phyloP scores from a whole-genome alignment of 208 protist genomes.

The Crithidia fasciculata region DNA sequence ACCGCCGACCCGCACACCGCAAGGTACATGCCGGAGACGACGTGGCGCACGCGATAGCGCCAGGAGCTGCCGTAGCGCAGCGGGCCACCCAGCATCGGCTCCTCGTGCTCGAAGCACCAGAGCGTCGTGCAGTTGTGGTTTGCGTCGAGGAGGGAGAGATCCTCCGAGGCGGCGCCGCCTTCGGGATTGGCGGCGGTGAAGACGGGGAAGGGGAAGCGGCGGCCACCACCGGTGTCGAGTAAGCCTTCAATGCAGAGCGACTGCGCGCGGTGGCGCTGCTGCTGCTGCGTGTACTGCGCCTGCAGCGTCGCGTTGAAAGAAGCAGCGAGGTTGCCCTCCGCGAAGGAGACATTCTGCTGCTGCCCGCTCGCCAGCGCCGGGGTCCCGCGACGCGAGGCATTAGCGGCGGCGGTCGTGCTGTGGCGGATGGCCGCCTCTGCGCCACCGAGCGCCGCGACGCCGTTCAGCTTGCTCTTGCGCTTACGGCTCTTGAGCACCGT shows the following conservation, averaged over 20 bases:
- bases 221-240: conserved; percentile 39
- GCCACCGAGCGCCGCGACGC: conserved; percentile 10
- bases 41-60: conserved; percentile 65
- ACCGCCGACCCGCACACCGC: conserved; percentile 64
- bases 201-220: conserved; percentile 56
- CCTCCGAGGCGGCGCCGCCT: background rate
- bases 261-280: conserved; percentile 1
- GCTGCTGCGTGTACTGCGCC: background rate
- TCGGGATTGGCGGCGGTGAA: conserved; percentile 29
- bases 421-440: conserved; percentile 12
- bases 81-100: conserved; percentile 61
- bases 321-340: background rate
- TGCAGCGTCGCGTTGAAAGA: background rate
- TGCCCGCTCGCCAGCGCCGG: background rate
- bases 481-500: background rate
- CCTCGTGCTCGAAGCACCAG: conserved; percentile 76
- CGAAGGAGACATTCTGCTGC: background rate
- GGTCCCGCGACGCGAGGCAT: background rate
- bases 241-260: conserved; percentile 21
- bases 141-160: conserved; percentile 11
- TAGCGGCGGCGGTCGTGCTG: conserved; percentile 6
- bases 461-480: conserved; percentile 2
- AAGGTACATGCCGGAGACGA: conserved; percentile 69
- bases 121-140: conserved; percentile 41
- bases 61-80: conserved; percentile 39